phyloP scores from a whole-genome alignment of 2,329 filamentous ascomycete genomes.

The Apiospora phragmitis region DNA sequence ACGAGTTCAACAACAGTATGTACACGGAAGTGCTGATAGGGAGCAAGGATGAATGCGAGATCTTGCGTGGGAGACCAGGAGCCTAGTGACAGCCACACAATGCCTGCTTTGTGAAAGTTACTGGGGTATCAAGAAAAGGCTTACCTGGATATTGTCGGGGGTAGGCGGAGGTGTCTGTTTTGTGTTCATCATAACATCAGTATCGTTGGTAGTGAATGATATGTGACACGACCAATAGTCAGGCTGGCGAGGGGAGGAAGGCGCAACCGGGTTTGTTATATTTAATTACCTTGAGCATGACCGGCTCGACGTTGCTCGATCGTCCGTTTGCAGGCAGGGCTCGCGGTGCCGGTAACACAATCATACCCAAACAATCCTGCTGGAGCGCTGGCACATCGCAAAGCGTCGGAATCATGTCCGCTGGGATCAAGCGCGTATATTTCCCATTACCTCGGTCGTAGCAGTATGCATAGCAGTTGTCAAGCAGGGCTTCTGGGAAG shows the following conservation, averaged over 20 bases:
- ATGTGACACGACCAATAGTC: slow-evolving; percentile 8
- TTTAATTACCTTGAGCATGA: slow-evolving; percentile 42
- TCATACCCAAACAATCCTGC: slow-evolving; percentile 41
- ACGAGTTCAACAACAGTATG: neutral
- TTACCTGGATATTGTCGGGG: slow-evolving; percentile 34
- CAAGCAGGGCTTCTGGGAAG: slow-evolving; percentile 26
- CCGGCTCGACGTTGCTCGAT: slow-evolving; percentile 37
- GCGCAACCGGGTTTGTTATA: slow-evolving; percentile 13
- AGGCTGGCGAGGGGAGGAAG: neutral
- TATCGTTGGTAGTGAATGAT: slow-evolving; percentile 2
- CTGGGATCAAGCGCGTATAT: slow-evolving; percentile 56
- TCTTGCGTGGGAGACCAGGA: neutral
- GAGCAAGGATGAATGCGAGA: neutral
- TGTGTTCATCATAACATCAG: slow-evolving; percentile 9
- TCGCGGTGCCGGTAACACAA: slow-evolving; percentile 45
- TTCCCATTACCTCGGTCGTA: slow-evolving; percentile 53
- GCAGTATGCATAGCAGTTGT: slow-evolving; percentile 48
- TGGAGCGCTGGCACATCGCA: slow-evolving; percentile 45
- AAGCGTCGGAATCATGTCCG: slow-evolving; percentile 51
- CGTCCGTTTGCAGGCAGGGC: slow-evolving; percentile 38
- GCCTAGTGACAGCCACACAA: neutral
- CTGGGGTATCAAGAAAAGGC: slow-evolving; percentile 5
- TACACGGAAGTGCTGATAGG: neutral
- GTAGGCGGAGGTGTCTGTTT: slow-evolving; percentile 24
- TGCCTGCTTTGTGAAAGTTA: neutral